These are phyloP conservation scores for Avena eriantha DNA, from an alignment of 176 grass and related monocot species.

Conservation along the genomic window DNA sequence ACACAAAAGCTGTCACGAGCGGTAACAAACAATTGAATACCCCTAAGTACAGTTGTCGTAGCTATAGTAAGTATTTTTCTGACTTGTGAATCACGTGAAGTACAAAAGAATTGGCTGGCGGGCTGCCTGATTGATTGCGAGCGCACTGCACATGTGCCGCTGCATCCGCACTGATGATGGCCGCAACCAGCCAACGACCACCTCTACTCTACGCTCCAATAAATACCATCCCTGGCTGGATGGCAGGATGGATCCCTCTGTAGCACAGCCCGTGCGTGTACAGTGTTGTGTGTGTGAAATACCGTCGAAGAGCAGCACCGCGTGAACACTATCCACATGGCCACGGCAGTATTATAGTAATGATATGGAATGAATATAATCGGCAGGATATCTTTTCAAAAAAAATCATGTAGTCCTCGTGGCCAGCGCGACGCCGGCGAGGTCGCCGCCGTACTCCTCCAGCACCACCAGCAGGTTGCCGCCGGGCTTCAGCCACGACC, in stretches of 20 bases:
- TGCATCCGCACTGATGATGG: constrained; percentile 47
- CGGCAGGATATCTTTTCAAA: background rate
- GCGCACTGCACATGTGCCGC: constrained; percentile 27
- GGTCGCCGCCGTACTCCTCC: constrained; percentile 76
- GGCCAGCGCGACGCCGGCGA: constrained; percentile 52
- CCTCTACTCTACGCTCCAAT: constrained; percentile 3
- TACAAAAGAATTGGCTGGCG: background rate
- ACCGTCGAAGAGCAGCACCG: constrained; percentile 17
- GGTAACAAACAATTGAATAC: constrained; percentile 8
- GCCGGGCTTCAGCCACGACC: constrained; percentile 74
- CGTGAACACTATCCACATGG: background rate
- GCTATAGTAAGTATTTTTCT: background rate
- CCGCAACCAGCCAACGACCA: background rate
- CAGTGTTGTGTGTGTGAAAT: constrained; percentile 23
- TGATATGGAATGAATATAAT: constrained; percentile 5
- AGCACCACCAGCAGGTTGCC: constrained; percentile 75
- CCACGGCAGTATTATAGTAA: background rate
- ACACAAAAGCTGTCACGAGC: background rate
- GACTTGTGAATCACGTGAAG: background rate
- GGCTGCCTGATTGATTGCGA: background rate
- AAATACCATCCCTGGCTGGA: constrained; percentile 17
- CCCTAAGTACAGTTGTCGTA: background rate
- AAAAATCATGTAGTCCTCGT: constrained; percentile 58
- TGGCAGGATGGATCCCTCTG: background rate
- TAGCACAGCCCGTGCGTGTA: background rate